Evolutionary conservation across 2,329 filamentous ascomycete genomes (phyloP), one percentile per base, ranked within the genome.

Genomic region (Exophiala aquamarina): DNA sequence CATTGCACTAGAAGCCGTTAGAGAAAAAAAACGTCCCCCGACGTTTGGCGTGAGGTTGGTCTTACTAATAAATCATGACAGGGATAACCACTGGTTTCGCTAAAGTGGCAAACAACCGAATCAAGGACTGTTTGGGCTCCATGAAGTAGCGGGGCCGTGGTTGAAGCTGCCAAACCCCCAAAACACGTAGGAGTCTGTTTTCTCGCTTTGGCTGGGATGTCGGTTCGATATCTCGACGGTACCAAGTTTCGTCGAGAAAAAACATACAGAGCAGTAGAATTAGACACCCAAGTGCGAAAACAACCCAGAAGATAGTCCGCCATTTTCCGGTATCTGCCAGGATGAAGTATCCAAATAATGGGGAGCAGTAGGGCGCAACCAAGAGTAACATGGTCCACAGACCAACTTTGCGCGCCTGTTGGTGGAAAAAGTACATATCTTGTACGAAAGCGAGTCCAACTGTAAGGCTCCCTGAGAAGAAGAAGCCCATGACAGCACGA

Each of bases 401-500:
- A 26, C 23, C 23, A 53, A 69, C 67, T 47, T 68, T 67, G n/a
- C 64, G 57, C 2, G 66, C 62, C 40, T 66, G 62, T 43, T 69
- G 63, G 39, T 68, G 65, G 53, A 67, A 62, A 55, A 66, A 69
- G 56, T 65, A 69, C 55, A 68, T 63, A 47, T 69, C 66, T 49
- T 68, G 64, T 47, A 72, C 67, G 53, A 65, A 70, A 61, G 69
- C 69, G 15, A 72, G 61, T 2, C 68, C 70, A 23, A 63, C 63
- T 1, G 61, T 65, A 52, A 71, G 68, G 1, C 64, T 61, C 2
- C 66, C 66, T 4, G 62, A 68, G 4, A 62, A 65, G 55, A 71
- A 70, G 57, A 73, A 68, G 4, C 70, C 70, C 40, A 71, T 70
- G 3, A 74, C 53, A 17, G 70, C 67, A 1, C 70, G 62, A 1